phyloP scores from a whole-genome alignment of 2,329 filamentous ascomycete genomes.

The Penicillium frequentans region DNA sequence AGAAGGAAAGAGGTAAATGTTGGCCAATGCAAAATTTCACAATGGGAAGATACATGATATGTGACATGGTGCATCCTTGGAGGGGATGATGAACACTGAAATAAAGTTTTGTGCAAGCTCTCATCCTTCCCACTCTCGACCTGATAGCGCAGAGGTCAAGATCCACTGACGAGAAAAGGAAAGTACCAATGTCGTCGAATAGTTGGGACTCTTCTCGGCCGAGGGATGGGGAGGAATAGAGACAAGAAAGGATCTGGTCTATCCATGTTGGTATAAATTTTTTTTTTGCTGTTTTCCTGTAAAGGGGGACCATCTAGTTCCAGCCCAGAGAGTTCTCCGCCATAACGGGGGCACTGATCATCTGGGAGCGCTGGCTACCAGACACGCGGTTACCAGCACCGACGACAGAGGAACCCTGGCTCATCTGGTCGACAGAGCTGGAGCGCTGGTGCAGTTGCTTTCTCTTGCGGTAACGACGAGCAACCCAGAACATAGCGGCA shows the following conservation, averaged over 20 bases:
- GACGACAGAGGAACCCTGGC: conserved; percentile 54
- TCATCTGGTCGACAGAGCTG: conserved; percentile 70
- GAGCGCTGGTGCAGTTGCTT: conserved; percentile 73
- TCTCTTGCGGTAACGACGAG: conserved; percentile 85
- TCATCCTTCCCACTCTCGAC: background rate
- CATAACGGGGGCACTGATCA: conserved; percentile 87
- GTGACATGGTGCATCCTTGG: conserved; percentile 23
- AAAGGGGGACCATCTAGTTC: conserved; percentile 62
- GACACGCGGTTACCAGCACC: conserved; percentile 47
- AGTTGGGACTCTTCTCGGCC: background rate
- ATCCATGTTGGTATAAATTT: conserved; percentile 11
- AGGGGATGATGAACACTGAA: conserved; percentile 25
- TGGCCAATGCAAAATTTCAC: conserved; percentile 26
- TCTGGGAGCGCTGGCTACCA: conserved; percentile 69
- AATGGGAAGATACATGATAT: conserved; percentile 26
- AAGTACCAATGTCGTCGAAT: background rate
- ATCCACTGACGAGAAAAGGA: background rate
- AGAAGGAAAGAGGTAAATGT: conserved; percentile 12
- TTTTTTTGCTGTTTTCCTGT: background rate
- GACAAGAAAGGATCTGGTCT: conserved; percentile 8
- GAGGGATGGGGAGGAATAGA: conserved; percentile 1
- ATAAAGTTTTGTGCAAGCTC: conserved; percentile 26
- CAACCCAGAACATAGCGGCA: conserved; percentile 90
- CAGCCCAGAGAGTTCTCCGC: conserved; percentile 94
- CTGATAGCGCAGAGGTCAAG: background rate